Evolutionary conservation across 805 yeast species (phyloP), one percentile per base, ranked within the genome.

Genomic region (Saccharomyces mikatae): DNA sequence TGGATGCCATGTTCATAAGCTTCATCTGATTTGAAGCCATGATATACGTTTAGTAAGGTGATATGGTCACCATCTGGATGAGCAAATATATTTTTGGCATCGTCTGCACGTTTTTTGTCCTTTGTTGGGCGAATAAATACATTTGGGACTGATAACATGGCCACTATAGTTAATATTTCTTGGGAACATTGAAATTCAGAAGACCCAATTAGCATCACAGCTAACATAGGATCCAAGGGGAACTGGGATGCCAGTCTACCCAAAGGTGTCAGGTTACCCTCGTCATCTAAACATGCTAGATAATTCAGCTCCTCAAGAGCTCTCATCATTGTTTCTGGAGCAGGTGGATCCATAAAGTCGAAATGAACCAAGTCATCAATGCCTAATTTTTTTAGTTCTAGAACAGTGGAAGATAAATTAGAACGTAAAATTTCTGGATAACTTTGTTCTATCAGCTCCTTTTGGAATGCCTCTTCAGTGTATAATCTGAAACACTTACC

Each of bases 261-360:
- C 58, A 92, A 75, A 0, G 94, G 80, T 0, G 98, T 94, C 61
- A 92, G 74, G 53, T 86, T 85, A 57, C 98, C 99, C 49, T 89
- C 92, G 68, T 94, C 97, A 61, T 89, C 88, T 52, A 92, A 78
- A 74, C 97, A 94, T 24, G 86, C 84, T 58, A 92, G 76, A 68
- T 89, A 94, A 68, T 94, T 91, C 65, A 92, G 78, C 71, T 92
- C 99, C 71, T 92, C 99, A 58, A 92, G 76, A 0, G 98, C 98
- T 69, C 99, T 80, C 99, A 94, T 94, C 99, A 92, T 94, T 6
- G 99, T 94, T 72, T 92, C 99, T 9, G 99, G 99, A 2, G 98
- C 98, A 13, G 99, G 99, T 6, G 99, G 98, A 68, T 92, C 99
- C 96, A 92, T 92, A 68, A 94, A 92, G 70, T 94, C 99, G 67